Evolutionary conservation across 108 stramenopile genomes (phyloP).

Genomic region (Conticribra guillardii): DNA sequence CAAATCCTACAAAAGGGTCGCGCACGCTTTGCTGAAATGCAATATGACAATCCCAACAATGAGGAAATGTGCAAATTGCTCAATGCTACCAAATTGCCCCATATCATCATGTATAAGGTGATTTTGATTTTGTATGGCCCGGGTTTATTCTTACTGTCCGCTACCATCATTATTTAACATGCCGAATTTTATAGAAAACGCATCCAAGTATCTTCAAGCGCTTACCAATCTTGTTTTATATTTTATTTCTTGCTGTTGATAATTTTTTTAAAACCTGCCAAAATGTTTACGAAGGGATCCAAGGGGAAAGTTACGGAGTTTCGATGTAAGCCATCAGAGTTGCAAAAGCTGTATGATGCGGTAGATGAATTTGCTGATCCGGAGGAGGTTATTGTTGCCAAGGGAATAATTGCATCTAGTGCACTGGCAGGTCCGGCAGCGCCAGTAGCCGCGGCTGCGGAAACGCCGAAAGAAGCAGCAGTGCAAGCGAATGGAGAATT

Average conservation of each 20-base stretch:
- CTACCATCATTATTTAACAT: too few species aligned
- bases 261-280: too few species aligned
- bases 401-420: not conserved
- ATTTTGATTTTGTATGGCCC: too few species aligned
- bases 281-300: slow-evolving; percentile 1
- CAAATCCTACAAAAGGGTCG: slow-evolving; percentile 1
- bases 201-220: too few species aligned
- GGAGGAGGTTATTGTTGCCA: slow-evolving; percentile 6
- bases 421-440: not conserved
- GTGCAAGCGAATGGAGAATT: too few species aligned
- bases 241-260: too few species aligned
- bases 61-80: slow-evolving; percentile 44
- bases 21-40: slow-evolving; percentile 50
- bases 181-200: too few species aligned
- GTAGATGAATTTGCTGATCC: slow-evolving; percentile 37
- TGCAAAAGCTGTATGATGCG: slow-evolving; percentile 41
- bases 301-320: slow-evolving; percentile 46
- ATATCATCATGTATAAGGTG: slow-evolving; percentile 40
- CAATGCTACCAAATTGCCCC: slow-evolving; percentile 45
- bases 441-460: not conserved
- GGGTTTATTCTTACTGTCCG: too few species aligned
- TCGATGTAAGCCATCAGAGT: slow-evolving; percentile 32
- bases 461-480: slow-evolving; percentile 1
- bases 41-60: slow-evolving; percentile 47
- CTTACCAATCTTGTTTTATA: too few species aligned